Evolutionary conservation across 768 basidiomycete genomes (phyloP).

Genomic region (Termitomyces sp.): DNA sequence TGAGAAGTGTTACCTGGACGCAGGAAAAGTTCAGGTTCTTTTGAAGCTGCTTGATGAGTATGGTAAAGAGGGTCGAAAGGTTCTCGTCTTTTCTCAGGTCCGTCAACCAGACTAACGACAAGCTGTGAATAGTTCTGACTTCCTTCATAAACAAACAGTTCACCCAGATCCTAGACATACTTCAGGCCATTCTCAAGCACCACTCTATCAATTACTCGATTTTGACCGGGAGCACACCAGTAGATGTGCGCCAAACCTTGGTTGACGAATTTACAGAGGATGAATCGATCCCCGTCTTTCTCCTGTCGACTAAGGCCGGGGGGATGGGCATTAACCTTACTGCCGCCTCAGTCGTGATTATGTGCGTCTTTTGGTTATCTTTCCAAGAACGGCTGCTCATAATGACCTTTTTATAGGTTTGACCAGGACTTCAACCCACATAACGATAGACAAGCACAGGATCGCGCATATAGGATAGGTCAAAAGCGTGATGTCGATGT

Average conservation of each 20-base stretch:
- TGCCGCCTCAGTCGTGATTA: slow-evolving; percentile 92
- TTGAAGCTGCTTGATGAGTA: slow-evolving; percentile 70
- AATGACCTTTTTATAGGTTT: slow-evolving; percentile 49
- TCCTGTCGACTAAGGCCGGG: slow-evolving; percentile 90
- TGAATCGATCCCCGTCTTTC: slow-evolving; percentile 80
- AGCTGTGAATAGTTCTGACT: background rate
- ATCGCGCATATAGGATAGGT: slow-evolving; percentile 95
- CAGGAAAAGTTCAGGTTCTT: slow-evolving; percentile 83
- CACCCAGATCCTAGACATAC: slow-evolving; percentile 92
- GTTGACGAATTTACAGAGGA: slow-evolving; percentile 97
- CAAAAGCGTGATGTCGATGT: slow-evolving; percentile 94
- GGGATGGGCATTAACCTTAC: slow-evolving; percentile 97
- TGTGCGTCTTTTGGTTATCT: slow-evolving; percentile 42
- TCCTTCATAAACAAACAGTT: slow-evolving; percentile 49
- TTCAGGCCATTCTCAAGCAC: slow-evolving; percentile 77
- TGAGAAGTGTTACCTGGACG: slow-evolving; percentile 73
- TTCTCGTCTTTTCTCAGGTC: slow-evolving; percentile 95
- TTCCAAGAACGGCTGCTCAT: background rate
- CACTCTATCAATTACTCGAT: slow-evolving; percentile 72
- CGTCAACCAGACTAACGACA: slow-evolving; percentile 12
- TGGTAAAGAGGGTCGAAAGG: slow-evolving; percentile 64
- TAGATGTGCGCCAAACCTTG: slow-evolving; percentile 87
- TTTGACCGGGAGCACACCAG: slow-evolving; percentile 90
- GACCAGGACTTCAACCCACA: slow-evolving; percentile 98
- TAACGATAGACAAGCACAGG: slow-evolving; percentile 97